Base-by-base conservation (phyloP, 768 basidiomycete genomes). In the Tricholoma flavovirens region DNA sequence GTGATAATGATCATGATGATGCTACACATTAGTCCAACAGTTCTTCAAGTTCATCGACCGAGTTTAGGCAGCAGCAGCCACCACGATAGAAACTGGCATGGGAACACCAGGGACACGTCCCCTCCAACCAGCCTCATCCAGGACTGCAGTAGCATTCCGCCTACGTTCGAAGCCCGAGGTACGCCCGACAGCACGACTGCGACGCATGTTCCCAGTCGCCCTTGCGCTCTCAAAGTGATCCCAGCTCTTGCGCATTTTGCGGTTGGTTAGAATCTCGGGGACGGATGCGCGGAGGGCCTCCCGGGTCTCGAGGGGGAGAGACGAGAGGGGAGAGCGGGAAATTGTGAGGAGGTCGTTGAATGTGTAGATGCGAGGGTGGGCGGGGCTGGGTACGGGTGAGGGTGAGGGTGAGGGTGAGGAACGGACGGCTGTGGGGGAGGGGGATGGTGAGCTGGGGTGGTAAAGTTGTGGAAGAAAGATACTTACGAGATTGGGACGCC, bases 321-420 rank as follows among this genome's bases (percentile, higher is more conserved):
- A 32, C 30, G 30, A 32, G 30, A 32, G 10, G 30, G 30, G 30
- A 8, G 30, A 32, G 7, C 30, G 30, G 30, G 30, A 32, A 1
- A 32, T 32, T 32, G 4, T 32, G 30, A 32, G 30, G 30, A 11
- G 30, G 30, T 32, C 30, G 30, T 32, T 8, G 30, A 32, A 8
- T 32, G 30, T 32, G 30, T 8, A 32, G 30, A 32, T 32, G 30
- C 30, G 30, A 8, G 64, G 7, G 66, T 61, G 0, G 66, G 59
- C 14, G 62, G n/a, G n/a, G n/a, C n/a, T n/a, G n/a, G n/a, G n/a
- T n/a, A n/a, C n/a, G n/a, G n/a, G n/a, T 51, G 14, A 45, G 21
- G 12, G 40, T 26, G 26, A 50, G 12, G 17, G 29, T 43, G 43
- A 26, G n/a, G 21, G 33, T 49, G 29, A 36, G 12, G 36, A 7